These are phyloP conservation scores for Teunomyces lycoperdinae DNA, from an alignment of 805 yeast species.

Conservation along the genomic window DNA sequence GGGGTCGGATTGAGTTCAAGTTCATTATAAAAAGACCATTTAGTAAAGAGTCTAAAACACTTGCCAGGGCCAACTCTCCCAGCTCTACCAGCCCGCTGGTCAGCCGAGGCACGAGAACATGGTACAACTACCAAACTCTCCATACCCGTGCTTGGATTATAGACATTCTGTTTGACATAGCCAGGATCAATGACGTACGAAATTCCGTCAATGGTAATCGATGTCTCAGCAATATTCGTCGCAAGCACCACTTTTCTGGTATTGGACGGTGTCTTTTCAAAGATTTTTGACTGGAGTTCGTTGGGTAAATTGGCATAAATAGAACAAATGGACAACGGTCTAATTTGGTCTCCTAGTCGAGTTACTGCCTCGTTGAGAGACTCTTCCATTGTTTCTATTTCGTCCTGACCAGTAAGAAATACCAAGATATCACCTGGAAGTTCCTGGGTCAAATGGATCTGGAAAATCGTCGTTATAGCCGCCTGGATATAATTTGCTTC, in stretches of 20 bases:
- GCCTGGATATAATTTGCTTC: constrained; percentile 91
- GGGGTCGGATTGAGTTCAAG: constrained; percentile 80
- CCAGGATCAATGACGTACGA: constrained; percentile 45
- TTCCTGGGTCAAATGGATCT: constrained; percentile 70
- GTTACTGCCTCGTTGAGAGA: constrained; percentile 61
- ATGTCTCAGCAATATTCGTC: constrained; percentile 76
- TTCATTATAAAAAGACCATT: constrained; percentile 75
- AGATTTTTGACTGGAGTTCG: constrained; percentile 76
- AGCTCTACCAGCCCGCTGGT: constrained; percentile 48
- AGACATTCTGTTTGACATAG: constrained; percentile 43
- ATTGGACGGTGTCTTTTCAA: constrained; percentile 80
- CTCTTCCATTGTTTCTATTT: constrained; percentile 80
- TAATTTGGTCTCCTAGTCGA: constrained; percentile 58
- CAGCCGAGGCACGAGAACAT: constrained; percentile 45
- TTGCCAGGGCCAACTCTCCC: constrained; percentile 49
- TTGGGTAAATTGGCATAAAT: constrained; percentile 90
- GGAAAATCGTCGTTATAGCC: constrained; percentile 81
- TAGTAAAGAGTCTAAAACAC: constrained; percentile 77
- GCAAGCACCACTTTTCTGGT: constrained; percentile 87
- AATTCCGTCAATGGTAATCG: constrained; percentile 45
- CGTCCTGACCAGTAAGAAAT: constrained; percentile 94
- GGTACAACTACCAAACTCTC: constrained; percentile 46
- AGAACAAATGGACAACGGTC: constrained; percentile 71
- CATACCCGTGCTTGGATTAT: constrained; percentile 42
- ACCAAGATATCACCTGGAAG: constrained; percentile 83